phyloP scores from a whole-genome alignment of 371 early-diverging fungal species.

The Coemansia sp. region DNA sequence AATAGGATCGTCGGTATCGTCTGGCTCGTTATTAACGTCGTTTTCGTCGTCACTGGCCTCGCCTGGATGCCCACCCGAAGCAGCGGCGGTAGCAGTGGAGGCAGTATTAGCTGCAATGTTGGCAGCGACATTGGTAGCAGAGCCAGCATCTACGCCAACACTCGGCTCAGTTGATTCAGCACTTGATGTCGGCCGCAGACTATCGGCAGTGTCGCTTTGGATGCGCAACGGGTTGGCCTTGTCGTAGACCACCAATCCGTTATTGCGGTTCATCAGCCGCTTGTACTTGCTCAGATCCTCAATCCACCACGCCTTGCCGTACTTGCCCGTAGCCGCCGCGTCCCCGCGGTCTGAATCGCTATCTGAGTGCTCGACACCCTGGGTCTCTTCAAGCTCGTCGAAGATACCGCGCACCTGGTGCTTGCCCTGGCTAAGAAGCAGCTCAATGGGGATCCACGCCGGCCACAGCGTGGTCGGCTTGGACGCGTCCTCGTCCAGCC shows the following conservation, averaged over 20 bases:
- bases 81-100: neutral
- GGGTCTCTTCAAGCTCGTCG: constrained; percentile 31
- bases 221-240: constrained; percentile 77
- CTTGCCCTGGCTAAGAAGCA: constrained; percentile 60
- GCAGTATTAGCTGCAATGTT: constrained; percentile 8
- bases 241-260: constrained; percentile 73
- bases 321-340: constrained; percentile 10
- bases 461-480: constrained; percentile 67
- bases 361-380: neutral
- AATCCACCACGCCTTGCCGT: constrained; percentile 45
- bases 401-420: constrained; percentile 47
- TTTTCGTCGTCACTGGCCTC: neutral
- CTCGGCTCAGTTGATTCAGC: too few relatives aligned
- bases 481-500: constrained; percentile 51
- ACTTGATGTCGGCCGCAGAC: neutral
- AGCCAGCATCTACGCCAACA: neutral
- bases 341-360: constrained; percentile 1
- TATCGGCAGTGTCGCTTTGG: constrained; percentile 42
- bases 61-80: constrained; percentile 2
- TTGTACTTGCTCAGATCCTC: constrained; percentile 60
- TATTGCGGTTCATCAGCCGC: constrained; percentile 70
- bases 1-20: constrained; percentile 14
- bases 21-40: neutral
- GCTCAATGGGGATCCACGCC: constrained; percentile 85
- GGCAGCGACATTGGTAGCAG: neutral